Conservation (phyloP, 192 early-diverging fungal genomes). For the Coemansia sp. region DNA sequence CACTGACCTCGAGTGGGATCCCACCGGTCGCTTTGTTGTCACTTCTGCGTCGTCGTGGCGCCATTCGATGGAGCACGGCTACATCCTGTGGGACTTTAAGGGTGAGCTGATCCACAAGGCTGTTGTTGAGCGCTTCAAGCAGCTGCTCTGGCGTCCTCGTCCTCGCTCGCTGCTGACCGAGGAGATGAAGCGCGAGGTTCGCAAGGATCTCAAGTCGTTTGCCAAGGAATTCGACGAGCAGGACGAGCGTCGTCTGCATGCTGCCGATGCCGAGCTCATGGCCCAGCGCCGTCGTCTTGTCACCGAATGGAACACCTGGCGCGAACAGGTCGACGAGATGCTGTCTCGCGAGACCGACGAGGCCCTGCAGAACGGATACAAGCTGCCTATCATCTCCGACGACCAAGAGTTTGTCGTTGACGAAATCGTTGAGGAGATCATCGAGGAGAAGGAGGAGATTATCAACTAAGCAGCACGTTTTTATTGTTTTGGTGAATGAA, state of each 20-base stretch:
- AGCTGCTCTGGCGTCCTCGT: constrained; percentile 94
- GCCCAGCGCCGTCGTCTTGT: constrained; percentile 72
- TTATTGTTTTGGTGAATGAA: not conserved
- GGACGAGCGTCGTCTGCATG: constrained; percentile 73
- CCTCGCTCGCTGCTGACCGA: constrained; percentile 76
- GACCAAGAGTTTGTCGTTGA: constrained; percentile 86
- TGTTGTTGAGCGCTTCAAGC: constrained; percentile 81
- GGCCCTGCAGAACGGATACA: constrained; percentile 61
- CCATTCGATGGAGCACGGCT: constrained; percentile 86
- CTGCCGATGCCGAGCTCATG: constrained; percentile 72
- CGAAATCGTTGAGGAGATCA: constrained; percentile 78
- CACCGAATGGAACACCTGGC: constrained; percentile 85
- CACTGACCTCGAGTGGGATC: constrained; percentile 98
- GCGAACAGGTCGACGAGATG: constrained; percentile 58
- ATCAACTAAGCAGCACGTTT: constrained; percentile 17
- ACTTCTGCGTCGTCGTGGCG: constrained; percentile 86
- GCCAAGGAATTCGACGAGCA: constrained; percentile 85
- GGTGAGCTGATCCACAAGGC: constrained; percentile 79
- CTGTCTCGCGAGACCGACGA: constrained; percentile 60
- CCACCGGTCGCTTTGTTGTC: constrained; percentile 92
- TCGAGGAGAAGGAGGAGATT: constrained; percentile 55
- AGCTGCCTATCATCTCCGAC: constrained; percentile 78
- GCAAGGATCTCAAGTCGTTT: constrained; percentile 91
- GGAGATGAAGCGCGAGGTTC: constrained; percentile 82
- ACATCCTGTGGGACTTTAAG: constrained; percentile 87